A percentile compares a stretch with the other conserved stretches of the same genome.
Evolutionary conservation across 768 basidiomycete species (phyloP).

Genomic region (Candolleomyces aberdarensis): DNA sequence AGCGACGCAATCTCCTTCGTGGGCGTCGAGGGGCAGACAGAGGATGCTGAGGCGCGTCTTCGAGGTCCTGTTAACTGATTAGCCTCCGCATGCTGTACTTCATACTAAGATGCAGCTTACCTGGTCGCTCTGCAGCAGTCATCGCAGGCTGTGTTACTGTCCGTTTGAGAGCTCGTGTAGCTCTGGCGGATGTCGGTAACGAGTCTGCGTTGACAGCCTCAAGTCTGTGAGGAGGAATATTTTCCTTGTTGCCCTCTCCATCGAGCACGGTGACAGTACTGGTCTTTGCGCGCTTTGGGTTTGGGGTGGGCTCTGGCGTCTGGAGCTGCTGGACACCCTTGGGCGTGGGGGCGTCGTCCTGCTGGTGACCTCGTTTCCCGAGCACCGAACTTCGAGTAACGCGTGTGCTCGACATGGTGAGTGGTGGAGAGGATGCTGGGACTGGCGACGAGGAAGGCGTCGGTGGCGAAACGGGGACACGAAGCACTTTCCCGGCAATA

Average conservation of each 20-base stretch:
- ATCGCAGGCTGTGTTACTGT: constrained; percentile 30
- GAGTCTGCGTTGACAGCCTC: constrained; percentile 32
- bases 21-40: constrained; percentile 43
- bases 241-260: constrained; percentile 72
- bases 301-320: constrained; percentile 64
- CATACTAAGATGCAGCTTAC: constrained; percentile 32
- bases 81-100: neutral
- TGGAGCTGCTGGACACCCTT: constrained; percentile 40
- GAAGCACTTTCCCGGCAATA: neutral
- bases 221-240: constrained; percentile 59
- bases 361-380: constrained; percentile 47
- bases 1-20: constrained; percentile 39
- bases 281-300: constrained; percentile 60
- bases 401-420: constrained; percentile 41
- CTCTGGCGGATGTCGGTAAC: constrained; percentile 34
- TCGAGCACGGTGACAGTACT: constrained; percentile 38
- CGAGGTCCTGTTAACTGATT: constrained; percentile 34
- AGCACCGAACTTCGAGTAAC: constrained; percentile 46
- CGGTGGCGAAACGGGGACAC: neutral
- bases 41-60: constrained; percentile 48
- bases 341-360: constrained; percentile 27
- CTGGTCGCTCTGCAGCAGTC: constrained; percentile 41
- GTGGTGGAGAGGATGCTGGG: neutral
- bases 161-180: constrained; percentile 37
- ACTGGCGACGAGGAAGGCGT: neutral